These are phyloP conservation scores for Phylloporus scabripes DNA, from an alignment of 768 basidiomycete species.

Conservation along the genomic window DNA sequence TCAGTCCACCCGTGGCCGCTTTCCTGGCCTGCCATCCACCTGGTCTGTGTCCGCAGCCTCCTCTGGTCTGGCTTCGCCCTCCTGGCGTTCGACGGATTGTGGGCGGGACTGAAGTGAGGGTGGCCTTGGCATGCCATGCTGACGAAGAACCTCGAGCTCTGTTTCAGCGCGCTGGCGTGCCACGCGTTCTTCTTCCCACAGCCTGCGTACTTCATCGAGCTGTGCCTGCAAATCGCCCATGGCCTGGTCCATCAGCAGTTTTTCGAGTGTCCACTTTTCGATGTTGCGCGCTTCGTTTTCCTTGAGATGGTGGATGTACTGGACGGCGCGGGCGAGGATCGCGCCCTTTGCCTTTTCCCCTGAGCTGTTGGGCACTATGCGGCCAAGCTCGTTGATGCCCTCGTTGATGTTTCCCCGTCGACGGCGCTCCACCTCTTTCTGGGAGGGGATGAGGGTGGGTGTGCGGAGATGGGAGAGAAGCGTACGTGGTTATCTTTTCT, in stretches of 20 bases:
- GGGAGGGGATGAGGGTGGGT: too few relatives aligned
- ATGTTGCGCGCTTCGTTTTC: constrained; percentile 88
- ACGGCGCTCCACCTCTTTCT: constrained; percentile 98
- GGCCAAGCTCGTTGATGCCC: constrained; percentile 87
- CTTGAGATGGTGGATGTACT: constrained; percentile 88
- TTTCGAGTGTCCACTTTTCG: constrained; percentile 92
- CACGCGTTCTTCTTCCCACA: constrained; percentile 75
- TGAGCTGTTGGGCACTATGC: constrained; percentile 81
- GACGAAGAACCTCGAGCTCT: constrained; percentile 56
- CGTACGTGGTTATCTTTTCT: constrained; percentile 78
- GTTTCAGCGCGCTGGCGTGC: constrained; percentile 53
- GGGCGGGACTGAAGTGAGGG: constrained; percentile 24
- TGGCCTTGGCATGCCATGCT: too few relatives aligned
- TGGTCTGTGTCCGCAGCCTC: constrained; percentile 13
- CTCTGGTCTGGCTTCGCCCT: constrained; percentile 15
- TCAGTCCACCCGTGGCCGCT: constrained; percentile 32
- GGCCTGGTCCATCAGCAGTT: constrained; percentile 86
- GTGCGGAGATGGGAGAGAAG: too few relatives aligned
- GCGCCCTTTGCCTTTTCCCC: constrained; percentile 89
- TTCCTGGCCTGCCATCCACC: constrained; percentile 24
- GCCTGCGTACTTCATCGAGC: constrained; percentile 72
- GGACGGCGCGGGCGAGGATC: constrained; percentile 80
- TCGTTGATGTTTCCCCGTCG: constrained; percentile 95
- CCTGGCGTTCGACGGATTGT: constrained; percentile 27
- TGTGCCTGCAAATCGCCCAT: constrained; percentile 84